phyloP scores from a whole-genome alignment of 306 rosid species.

The Rosa chinensis region DNA sequence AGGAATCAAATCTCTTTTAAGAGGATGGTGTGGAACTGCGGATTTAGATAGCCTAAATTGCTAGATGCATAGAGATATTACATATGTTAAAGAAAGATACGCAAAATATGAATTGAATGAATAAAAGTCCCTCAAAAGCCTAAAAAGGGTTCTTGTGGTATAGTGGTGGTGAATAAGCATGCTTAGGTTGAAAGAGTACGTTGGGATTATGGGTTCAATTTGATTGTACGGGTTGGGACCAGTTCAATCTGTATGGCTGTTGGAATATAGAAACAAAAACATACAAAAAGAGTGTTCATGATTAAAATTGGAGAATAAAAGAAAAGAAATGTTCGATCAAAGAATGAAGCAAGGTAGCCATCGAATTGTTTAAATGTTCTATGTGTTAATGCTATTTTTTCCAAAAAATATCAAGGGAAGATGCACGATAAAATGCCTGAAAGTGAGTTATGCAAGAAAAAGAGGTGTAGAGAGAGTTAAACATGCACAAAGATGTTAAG shows the following conservation, averaged over 20 bases:
- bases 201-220: conserved; percentile 1
- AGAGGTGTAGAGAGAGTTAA: background rate
- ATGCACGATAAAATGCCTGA: background rate
- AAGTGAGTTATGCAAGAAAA: background rate
- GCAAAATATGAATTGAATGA: background rate
- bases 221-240: conserved; percentile 3
- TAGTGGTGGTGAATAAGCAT: conserved; percentile 21
- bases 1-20: conserved; percentile 24
- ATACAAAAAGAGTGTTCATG: background rate
- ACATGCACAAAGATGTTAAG: background rate
- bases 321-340: background rate
- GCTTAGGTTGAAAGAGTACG: conserved; percentile 14
- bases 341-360: background rate
- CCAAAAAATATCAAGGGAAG: background rate
- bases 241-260: background rate
- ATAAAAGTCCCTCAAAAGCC: conserved; percentile 19
- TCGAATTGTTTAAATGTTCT: background rate
- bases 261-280: background rate
- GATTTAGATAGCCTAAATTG: conserved; percentile 13
- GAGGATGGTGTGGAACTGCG: conserved; percentile 13
- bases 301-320: background rate
- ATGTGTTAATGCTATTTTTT: background rate
- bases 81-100: conserved; percentile 13
- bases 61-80: background rate
- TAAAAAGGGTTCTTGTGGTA: conserved; percentile 25